Conservation (phyloP, 2,329 filamentous ascomycete species). For the Shiraia bambusicola region DNA sequence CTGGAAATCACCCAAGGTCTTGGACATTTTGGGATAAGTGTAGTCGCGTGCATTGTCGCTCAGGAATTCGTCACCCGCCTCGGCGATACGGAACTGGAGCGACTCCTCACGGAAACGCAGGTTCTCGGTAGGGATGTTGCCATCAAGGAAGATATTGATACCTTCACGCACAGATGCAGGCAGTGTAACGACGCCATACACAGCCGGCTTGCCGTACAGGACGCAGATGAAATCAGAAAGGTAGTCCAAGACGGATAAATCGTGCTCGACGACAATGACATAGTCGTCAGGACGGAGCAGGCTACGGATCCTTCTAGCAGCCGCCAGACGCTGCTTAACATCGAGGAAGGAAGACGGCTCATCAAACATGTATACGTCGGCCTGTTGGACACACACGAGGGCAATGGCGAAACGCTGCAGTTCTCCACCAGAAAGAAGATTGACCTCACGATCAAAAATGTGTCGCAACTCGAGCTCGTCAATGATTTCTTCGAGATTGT, state of each 20-base stretch:
- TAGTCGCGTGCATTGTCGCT: constrained; percentile 83
- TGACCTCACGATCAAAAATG: constrained; percentile 89
- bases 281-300: constrained; percentile 88
- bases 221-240: constrained; percentile 98
- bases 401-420: constrained; percentile 97
- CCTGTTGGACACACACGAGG: constrained; percentile 91
- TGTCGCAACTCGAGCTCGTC: constrained; percentile 83
- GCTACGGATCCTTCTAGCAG: constrained; percentile 88
- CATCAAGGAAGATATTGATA: constrained; percentile 99
- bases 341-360: constrained; percentile 98
- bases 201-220: constrained; percentile 90
- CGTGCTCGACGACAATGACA: constrained; percentile 98
- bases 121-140: constrained; percentile 97
- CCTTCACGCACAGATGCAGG: constrained; percentile 96
- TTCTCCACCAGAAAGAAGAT: constrained; percentile 91
- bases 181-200: constrained; percentile 96
- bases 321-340: constrained; percentile 96
- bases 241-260: constrained; percentile 97
- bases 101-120: constrained; percentile 97
- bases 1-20: constrained; percentile 87
- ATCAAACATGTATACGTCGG: constrained; percentile 98
- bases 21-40: constrained; percentile 85
- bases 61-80: constrained; percentile 84
- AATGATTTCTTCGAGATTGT: constrained; percentile 78
- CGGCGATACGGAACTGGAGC: constrained; percentile 89